Conservation (phyloP, 768 basidiomycete genomes). For the Lentinus brumalis region DNA sequence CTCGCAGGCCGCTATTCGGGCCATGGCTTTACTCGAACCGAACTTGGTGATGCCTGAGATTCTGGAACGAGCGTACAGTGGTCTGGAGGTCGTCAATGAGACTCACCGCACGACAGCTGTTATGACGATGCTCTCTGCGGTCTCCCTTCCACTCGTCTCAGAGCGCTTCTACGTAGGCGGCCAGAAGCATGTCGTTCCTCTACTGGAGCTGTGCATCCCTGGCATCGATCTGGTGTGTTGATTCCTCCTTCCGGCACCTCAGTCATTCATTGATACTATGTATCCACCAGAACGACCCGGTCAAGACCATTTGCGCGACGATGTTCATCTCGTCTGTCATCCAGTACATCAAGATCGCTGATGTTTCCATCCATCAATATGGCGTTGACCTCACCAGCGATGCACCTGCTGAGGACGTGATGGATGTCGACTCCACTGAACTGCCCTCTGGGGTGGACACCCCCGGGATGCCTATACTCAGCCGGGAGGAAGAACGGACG, state of each 20-base stretch:
- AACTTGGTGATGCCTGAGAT: constrained; percentile 86
- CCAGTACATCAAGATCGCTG: constrained; percentile 77
- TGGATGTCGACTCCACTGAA: constrained; percentile 54
- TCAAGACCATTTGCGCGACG: constrained; percentile 77
- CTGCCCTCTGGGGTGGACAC: constrained; percentile 56
- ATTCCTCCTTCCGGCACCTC: not conserved
- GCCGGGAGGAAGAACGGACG: constrained; percentile 67
- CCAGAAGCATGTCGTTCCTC: constrained; percentile 83
- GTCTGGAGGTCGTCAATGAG: constrained; percentile 92
- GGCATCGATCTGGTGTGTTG: constrained; percentile 82
- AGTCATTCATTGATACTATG: not conserved
- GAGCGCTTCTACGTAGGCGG: constrained; percentile 83
- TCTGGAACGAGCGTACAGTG: constrained; percentile 87
- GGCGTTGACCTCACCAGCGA: constrained; percentile 57
- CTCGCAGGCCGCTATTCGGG: constrained; percentile 77
- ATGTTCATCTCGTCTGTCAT: constrained; percentile 75
- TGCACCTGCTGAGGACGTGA: constrained; percentile 53
- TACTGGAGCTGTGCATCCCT: constrained; percentile 87
- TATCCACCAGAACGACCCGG: constrained; percentile 66
- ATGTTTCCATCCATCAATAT: constrained; percentile 64
- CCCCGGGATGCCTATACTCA: constrained; percentile 44
- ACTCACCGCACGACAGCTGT: constrained; percentile 94
- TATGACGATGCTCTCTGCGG: constrained; percentile 77
- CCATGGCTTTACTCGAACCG: constrained; percentile 80
- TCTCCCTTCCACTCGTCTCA: constrained; percentile 73